Evolutionary conservation across 352 stramenopile genomes (phyloP).

Genomic region (Phytophthora idaei): DNA sequence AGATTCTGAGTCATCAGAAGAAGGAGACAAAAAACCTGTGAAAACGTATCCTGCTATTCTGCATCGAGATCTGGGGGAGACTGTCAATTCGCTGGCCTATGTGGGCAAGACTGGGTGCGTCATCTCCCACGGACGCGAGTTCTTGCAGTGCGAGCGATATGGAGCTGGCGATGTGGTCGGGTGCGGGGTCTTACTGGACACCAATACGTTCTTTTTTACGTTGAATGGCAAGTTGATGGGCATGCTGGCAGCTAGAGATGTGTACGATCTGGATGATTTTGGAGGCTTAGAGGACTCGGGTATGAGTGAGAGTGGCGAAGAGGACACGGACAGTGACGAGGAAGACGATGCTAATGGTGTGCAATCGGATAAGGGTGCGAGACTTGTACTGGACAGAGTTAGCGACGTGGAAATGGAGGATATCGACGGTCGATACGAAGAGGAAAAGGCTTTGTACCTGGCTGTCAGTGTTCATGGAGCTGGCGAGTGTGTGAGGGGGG

Average conservation of each 20-base stretch:
- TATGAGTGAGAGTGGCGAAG: constrained; percentile 15
- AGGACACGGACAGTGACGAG: constrained; percentile 8
- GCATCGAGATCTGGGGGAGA: constrained; percentile 49
- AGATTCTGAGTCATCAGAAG: constrained; percentile 20
- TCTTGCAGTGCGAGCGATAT: constrained; percentile 58
- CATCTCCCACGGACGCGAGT: constrained; percentile 50
- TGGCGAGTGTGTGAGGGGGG: constrained; percentile 36
- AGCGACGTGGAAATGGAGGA: constrained; percentile 39
- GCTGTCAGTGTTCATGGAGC: constrained; percentile 52
- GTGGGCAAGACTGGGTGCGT: constrained; percentile 62
- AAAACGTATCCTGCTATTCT: constrained; percentile 20
- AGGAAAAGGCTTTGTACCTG: constrained; percentile 42
- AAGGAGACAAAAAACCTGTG: constrained; percentile 10
- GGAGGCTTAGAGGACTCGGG: constrained; percentile 19
- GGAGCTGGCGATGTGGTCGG: constrained; percentile 62
- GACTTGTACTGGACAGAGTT: background rate
- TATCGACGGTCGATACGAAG: constrained; percentile 11
- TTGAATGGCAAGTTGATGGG: constrained; percentile 61
- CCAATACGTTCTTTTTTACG: constrained; percentile 77
- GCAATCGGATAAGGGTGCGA: background rate
- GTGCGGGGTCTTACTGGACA: constrained; percentile 61
- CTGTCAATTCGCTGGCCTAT: constrained; percentile 53
- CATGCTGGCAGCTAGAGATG: constrained; percentile 50
- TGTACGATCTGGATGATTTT: constrained; percentile 57
- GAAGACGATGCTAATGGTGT: constrained; percentile 22